Base-by-base conservation (phyloP, 2,329 filamentous ascomycete genomes). In the Talaromyces rugulosus region DNA sequence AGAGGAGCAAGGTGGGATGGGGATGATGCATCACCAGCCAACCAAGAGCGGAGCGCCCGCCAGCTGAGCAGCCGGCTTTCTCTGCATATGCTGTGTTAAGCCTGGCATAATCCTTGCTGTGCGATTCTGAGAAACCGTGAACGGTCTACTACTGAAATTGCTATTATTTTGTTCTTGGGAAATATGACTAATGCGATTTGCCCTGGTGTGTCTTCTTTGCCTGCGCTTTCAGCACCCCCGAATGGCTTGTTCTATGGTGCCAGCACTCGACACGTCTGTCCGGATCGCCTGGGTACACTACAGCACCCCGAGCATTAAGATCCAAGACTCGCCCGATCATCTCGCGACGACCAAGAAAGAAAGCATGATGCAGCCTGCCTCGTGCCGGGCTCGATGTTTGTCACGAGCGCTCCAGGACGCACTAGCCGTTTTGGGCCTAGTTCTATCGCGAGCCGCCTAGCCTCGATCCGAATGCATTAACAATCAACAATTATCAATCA, bases 1-100 rank as follows among this genome's bases (percentile, higher is more conserved):
- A 53, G 52, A 34, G 55, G n/a, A 44, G 60, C 56, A 62, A 62
- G 56, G 61, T 62, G 61, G 61, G 61, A 62, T 62, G 61, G 60
- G 60, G 61, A 62, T 59, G 52, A 40, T 62, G 55, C 55, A 54
- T 33, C 52, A 31, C 51, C 58, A 58, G 44, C 61, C 61, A 62
- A 62, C 61, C 61, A 62, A 14, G 31, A 36, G 27, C 56, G 44
- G 44, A 56, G 36, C 8, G 18, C 30, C 58, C 16, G 59, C 55
- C 59, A 61, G 59, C 59, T 57, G 59, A 53, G 18, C 50, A 53
- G 50, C 50, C 27, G 27, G 50, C 9, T 28, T 28, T 8, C 44
- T 51, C 11, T 28, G 18, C 27, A 53, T 53, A n/a, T 53, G 27
- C 27, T 31, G 27, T 53, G 50, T 16, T 30, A 47, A 40, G 6